phyloP scores from a whole-genome alignment of 148 eudicot species.

The Camellia lanceoleosa region DNA sequence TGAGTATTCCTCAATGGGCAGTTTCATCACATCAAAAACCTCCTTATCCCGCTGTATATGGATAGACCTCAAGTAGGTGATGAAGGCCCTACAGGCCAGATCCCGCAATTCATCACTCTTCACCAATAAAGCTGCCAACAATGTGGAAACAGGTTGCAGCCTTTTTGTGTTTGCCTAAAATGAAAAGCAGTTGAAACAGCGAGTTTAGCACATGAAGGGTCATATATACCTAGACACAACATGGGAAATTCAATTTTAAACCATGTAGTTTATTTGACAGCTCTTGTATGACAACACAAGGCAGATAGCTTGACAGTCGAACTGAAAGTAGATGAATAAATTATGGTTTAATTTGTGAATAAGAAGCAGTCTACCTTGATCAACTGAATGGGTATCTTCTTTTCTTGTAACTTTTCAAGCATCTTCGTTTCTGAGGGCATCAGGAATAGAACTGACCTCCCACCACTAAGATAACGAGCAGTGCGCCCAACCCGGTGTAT shows the following conservation, averaged over 20 bases:
- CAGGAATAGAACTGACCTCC: slow-evolving; percentile 72
- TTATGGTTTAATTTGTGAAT: neutral
- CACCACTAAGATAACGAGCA: slow-evolving; percentile 76
- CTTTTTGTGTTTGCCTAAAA: slow-evolving; percentile 61
- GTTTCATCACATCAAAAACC: slow-evolving; percentile 69
- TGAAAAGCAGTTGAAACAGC: neutral
- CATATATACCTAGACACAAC: neutral
- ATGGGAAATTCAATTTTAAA: neutral
- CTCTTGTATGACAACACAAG: slow-evolving; percentile 7
- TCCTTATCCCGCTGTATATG: slow-evolving; percentile 72
- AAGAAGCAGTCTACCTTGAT: slow-evolving; percentile 39
- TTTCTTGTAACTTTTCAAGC: slow-evolving; percentile 68
- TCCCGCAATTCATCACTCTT: slow-evolving; percentile 54
- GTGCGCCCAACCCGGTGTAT: slow-evolving; percentile 96
- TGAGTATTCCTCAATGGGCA: slow-evolving; percentile 70
- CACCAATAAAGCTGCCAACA: slow-evolving; percentile 67
- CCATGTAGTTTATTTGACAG: neutral
- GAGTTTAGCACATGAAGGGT: neutral
- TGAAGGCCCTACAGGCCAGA: slow-evolving; percentile 78
- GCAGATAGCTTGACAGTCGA: neutral
- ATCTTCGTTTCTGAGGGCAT: slow-evolving; percentile 81
- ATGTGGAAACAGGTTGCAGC: slow-evolving; percentile 62
- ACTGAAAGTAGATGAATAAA: neutral
- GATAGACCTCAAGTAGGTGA: slow-evolving; percentile 73
- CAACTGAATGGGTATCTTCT: slow-evolving; percentile 56